A percentile compares a stretch with the other conserved stretches of the same genome.
Conservation (phyloP, 2,329 filamentous ascomycete genomes). For the Microsporum ferrugineum region DNA sequence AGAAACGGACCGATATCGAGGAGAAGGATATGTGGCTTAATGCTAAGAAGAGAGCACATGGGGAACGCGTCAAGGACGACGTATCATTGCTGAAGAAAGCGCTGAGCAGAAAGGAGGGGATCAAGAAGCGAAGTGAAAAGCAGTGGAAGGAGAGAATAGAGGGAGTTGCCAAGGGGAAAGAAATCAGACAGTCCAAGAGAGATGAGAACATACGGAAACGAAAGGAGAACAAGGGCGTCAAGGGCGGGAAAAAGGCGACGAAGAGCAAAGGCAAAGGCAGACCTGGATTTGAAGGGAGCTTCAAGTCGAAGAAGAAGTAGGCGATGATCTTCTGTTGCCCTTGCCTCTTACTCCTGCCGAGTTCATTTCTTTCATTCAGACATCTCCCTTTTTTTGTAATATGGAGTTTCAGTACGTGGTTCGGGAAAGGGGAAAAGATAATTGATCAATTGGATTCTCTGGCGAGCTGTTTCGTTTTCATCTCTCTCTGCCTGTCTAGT, state of each 20-base stretch:
- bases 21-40: slow-evolving; percentile 94
- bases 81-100: slow-evolving; percentile 83
- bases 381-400: not conserved
- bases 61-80: slow-evolving; percentile 80
- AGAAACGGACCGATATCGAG: slow-evolving; percentile 73
- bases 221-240: slow-evolving; percentile 59
- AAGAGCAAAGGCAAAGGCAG: slow-evolving; percentile 43
- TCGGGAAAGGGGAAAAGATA: not conserved
- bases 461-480: not conserved
- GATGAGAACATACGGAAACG: slow-evolving; percentile 67
- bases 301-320: slow-evolving; percentile 44
- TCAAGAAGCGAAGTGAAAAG: slow-evolving; percentile 82
- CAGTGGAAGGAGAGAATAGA: slow-evolving; percentile 69
- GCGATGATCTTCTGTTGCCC: not conserved
- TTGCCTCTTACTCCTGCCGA: not conserved
- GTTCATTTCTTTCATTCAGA: no score
- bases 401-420: not conserved
- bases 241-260: slow-evolving; percentile 34
- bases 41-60: slow-evolving; percentile 76
- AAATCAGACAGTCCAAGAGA: slow-evolving; percentile 69
- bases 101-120: slow-evolving; percentile 79
- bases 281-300: slow-evolving; percentile 62
- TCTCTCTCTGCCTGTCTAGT: not conserved
- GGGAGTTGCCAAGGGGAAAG: slow-evolving; percentile 62
- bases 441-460: not conserved